Evolutionary conservation across 495 filamentous ascomycete genomes (phyloP).

Genomic region (Bombardia bombarda): DNA sequence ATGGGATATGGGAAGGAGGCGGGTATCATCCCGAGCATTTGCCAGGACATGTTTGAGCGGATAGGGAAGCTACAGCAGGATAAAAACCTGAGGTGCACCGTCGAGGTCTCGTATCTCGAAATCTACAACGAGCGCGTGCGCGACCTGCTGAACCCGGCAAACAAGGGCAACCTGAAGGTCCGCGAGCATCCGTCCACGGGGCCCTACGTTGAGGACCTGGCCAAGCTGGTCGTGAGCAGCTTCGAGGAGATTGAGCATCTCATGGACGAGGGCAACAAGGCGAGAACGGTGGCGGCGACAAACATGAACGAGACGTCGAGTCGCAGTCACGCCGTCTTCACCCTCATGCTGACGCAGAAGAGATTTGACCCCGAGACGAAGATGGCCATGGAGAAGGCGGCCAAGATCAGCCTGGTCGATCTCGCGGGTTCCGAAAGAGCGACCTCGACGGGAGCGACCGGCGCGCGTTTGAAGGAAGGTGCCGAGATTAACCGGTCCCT

Average conservation of each 20-base stretch:
- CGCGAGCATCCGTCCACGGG: constrained; percentile 96
- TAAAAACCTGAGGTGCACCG: constrained; percentile 74
- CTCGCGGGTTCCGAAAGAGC: constrained; percentile 96
- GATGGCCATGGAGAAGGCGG: constrained; percentile 95
- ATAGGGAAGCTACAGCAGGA: constrained; percentile 70
- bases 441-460: constrained; percentile 90
- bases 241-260: constrained; percentile 94
- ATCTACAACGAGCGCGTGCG: constrained; percentile 99
- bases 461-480: constrained; percentile 93
- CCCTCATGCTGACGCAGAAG: constrained; percentile 90
- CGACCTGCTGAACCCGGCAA: constrained; percentile 91
- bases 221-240: constrained; percentile 93
- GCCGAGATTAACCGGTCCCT: constrained; percentile 97
- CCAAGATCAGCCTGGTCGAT: constrained; percentile 96
- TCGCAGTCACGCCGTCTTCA: constrained; percentile 97
- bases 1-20: constrained; percentile 97
- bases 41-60: constrained; percentile 91
- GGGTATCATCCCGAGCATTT: constrained; percentile 97
- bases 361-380: constrained; percentile 86
- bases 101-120: constrained; percentile 98
- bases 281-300: constrained; percentile 93
- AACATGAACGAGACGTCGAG: constrained; percentile 99
- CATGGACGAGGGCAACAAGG: constrained; percentile 99
- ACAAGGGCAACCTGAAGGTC: constrained; percentile 94
- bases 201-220: constrained; percentile 95